These are phyloP conservation scores for Pythium plurisporium DNA, from an alignment of 352 stramenopile species.

Conservation along the genomic window DNA sequence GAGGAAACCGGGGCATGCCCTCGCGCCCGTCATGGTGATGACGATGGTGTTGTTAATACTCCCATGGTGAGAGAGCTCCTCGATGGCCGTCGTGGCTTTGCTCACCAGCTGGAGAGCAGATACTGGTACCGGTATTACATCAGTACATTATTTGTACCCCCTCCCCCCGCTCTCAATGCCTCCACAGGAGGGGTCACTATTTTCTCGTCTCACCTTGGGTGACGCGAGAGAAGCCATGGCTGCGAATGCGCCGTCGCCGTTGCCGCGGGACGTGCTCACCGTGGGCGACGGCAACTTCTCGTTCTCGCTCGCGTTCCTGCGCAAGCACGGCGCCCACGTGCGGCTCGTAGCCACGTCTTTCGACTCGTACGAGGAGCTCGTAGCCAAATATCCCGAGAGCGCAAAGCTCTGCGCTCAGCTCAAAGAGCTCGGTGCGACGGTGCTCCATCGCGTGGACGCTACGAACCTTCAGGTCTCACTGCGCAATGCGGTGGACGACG, in stretches of 20 bases:
- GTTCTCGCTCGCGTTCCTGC: constrained; percentile 27
- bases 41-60: too few species aligned
- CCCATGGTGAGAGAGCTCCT: too few species aligned
- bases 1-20: too few species aligned
- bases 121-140: too few species aligned
- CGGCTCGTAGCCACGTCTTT: constrained; percentile 39
- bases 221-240: constrained; percentile 12
- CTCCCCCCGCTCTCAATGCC: too few species aligned
- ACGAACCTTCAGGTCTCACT: constrained; percentile 52
- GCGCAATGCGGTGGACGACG: constrained; percentile 5
- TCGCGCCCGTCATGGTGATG: too few species aligned
- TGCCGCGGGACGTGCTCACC: constrained; percentile 18
- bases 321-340: constrained; percentile 4
- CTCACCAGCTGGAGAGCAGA: too few species aligned
- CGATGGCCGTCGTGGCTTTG: too few species aligned
- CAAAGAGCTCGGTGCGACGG: constrained; percentile 27
- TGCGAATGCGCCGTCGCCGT: not conserved
- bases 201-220: not conserved
- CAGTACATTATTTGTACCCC: not conserved
- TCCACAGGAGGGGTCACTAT: constrained; percentile 1
- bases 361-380: constrained; percentile 56
- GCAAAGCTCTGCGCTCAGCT: constrained; percentile 41
- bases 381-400: constrained; percentile 58
- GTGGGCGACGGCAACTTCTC: constrained; percentile 35
- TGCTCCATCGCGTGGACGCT: constrained; percentile 65